These are phyloP conservation scores for Annona squamosa DNA, from an alignment of 164 flowering plant species.

Conservation along the genomic window DNA sequence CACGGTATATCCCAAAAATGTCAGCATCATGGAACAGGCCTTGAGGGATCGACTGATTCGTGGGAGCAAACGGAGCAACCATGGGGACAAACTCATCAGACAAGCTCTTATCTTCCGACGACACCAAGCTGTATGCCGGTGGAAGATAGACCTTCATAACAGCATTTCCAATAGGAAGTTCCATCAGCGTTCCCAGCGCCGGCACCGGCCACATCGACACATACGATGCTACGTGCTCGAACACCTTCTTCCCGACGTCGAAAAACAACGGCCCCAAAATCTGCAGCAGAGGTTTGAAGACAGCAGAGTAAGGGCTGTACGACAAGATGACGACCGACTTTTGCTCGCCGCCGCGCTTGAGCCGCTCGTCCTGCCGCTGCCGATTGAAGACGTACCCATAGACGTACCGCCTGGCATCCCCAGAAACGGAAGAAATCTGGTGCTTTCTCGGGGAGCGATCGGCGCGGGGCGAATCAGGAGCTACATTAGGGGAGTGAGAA, in stretches of 20 bases:
- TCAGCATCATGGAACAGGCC: constrained; percentile 95
- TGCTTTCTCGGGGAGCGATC: constrained; percentile 12
- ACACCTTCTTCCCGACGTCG: constrained; percentile 84
- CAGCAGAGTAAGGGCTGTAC: constrained; percentile 65
- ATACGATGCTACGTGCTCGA: constrained; percentile 72
- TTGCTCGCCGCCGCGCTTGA: constrained; percentile 97
- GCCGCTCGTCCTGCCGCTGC: constrained; percentile 96
- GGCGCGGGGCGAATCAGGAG: constrained; percentile 24
- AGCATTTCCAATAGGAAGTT: constrained; percentile 94
- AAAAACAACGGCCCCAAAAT: constrained; percentile 95
- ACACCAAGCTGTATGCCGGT: constrained; percentile 70
- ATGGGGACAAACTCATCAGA: constrained; percentile 57
- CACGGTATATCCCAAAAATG: constrained; percentile 74
- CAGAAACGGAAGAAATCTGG: not conserved
- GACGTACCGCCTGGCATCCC: constrained; percentile 32
- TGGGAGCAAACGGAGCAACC: constrained; percentile 72
- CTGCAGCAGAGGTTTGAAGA: constrained; percentile 89
- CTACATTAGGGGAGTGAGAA: constrained; percentile 17
- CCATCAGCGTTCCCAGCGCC: constrained; percentile 66
- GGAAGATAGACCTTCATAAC: constrained; percentile 78
- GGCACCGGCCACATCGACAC: constrained; percentile 90
- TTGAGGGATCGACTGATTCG: constrained; percentile 71
- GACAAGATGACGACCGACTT: constrained; percentile 91
- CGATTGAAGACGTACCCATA: constrained; percentile 97
- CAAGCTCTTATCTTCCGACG: constrained; percentile 36